Evolutionary conservation across 2,329 filamentous ascomycete species (phyloP), one percentile per base, ranked within the genome.

Genomic region (Blumeria graminis): DNA sequence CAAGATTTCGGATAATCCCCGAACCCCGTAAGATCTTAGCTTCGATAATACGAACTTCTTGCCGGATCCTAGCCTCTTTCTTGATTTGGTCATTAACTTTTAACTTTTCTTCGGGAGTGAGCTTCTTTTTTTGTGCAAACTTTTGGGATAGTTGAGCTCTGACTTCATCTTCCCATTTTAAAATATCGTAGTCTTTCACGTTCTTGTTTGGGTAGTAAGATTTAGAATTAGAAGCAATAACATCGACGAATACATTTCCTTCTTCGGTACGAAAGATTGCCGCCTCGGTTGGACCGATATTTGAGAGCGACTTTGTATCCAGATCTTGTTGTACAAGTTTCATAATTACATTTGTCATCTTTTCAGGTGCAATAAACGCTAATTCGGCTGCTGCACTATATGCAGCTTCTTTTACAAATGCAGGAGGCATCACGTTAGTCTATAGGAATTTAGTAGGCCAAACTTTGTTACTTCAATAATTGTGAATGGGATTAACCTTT

Each of bases 151-250:
- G 70, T 63, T 95, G 87, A 41, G 80, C 76, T 57, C 89, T 77
- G 7, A 98, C 74, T 61, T 98, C 92, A 67, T 90, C 84, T 69
- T 98, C 92, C 92, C 93, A 98, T 69, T 94, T 95, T 43, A 95
- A 70, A 1, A 87, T 93, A 63, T 98, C 87, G 63, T 95, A 94
- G 66, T 96, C 92, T 67, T 94, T 95, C 53, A 80, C 82, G 64
- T 87, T 94, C 70, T 94, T 96, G 69, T 88, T 83, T 3, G 87
- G 80, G 1, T 83, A 71, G 39, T 74, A 72, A 59, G 78, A 78
- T 58, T 80, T 78, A 1, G 80, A 72, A 66, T 94, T 94, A 66
- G 86, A 89, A 36, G 84, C 86, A 6, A 98, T 75, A 0, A 96
- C 86, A 68, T 98, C 92, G 18, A 98, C 76, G 63, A 94, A 96